Evolutionary conservation across 2,329 filamentous ascomycete genomes (phyloP), one percentile per base, ranked within the genome.

Genomic region (Cladobotryum protrusum): DNA sequence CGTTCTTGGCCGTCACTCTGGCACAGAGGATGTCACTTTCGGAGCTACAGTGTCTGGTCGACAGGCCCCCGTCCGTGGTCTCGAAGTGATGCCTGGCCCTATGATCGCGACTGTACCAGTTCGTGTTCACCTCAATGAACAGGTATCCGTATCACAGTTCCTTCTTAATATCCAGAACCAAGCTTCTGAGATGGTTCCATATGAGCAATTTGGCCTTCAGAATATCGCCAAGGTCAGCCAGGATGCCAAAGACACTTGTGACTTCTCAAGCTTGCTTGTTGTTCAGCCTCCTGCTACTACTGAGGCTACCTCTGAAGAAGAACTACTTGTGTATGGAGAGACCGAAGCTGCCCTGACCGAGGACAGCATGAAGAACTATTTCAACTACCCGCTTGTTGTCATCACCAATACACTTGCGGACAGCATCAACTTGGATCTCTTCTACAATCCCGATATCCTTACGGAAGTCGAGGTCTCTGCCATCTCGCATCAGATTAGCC

Each of bases 31-130:
- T 24, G 43, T 62, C 3, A 15, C 56, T 4, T 53, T 53, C 34
- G 52, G 52, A 29, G 48, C 35, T 19, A 53, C 52, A 1, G 48
- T 59, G 12, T 56, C 56, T 14, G 52, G 56, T 17, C 49, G 56
- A 7, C 46, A 56, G 3, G 51, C 56, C 15, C 43, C 52, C 15
- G 33, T 44, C 2, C 33, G 39, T 20, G 49, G 45, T 5, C n/a
- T 45, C 12, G 42, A 44, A 17, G 6, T 11, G 12, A 15, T 44
- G 42, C n/a, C 19, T 13, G 19, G 42, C 4, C 42, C 29, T 7
- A 44, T 34, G 19, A 29, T 59, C 14, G 46, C 52, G 2, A 57
- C 54, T 1, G 42, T 58, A 3, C 56, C 56, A 1, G 40, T 55
- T 3, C 50, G 56, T 12, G 40, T 56, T 33, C 47, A 47, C 3